Base-by-base conservation (phyloP, 768 basidiomycete genomes). In the Astraeus odoratus region DNA sequence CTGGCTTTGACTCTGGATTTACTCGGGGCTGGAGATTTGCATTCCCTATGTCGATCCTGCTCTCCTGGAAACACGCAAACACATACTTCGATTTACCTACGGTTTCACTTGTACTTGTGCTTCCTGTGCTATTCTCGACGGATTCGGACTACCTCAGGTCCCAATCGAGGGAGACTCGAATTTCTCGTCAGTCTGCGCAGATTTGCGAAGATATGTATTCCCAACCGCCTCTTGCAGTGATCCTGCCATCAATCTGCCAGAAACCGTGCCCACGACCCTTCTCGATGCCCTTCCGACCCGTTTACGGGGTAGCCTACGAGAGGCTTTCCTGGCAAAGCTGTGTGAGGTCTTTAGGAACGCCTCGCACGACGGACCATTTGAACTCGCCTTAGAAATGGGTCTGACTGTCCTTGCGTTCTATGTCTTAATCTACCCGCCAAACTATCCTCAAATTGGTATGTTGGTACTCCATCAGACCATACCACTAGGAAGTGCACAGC, bases 401-500 rank as follows among this genome's bases (percentile, higher is more conserved):
- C 54, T 71, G 29, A 73, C 75, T 1, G 64, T 88, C 12, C 65
- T 87, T 16, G 80, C 80, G 1, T 63, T 86, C 6, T 91, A 90
- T 59, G 55, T 74, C 9, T 56, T 84, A 42, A 68, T 89, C 37
- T 91, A 91, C 54, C 86, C 88, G 1, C 66, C 63, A 2, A 82
- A 83, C 55, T 88, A 87, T 60, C 88, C 87, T n/a, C 84, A 88
- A 52, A 86, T 81, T 20, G 88, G 88, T 86, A 43, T 51, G 74
- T 59, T 15, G 10, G 9, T 22, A 9, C 25, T 19, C 25, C 10
- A 13, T 25, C 6, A 42, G 18, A 7, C 50, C 15, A 23, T 23
- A 8, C 27, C 34, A 18, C 19, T 26, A 40, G 3, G 34, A 26
- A n/a, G n/a, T n/a, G n/a, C n/a, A n/a, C n/a, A n/a, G 30, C 12